A percentile compares a stretch with the other conserved stretches of the same genome.
phyloP scores from a whole-genome alignment of 345 rosid species.

The Brassica nigra region DNA sequence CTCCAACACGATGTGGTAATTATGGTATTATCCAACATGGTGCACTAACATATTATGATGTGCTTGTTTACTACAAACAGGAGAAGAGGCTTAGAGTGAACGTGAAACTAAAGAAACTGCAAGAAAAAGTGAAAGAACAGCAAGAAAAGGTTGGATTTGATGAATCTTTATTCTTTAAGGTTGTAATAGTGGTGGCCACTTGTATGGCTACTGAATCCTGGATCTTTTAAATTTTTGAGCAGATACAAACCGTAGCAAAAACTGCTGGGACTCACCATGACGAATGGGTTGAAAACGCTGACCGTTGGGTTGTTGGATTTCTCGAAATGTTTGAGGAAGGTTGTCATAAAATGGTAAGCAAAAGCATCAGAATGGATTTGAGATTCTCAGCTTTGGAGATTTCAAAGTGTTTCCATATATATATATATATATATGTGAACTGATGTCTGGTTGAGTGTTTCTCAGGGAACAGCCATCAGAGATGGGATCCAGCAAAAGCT shows the following conservation, averaged over 20 bases:
- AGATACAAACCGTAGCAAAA: slow-evolving; percentile 72
- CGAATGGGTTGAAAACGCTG: slow-evolving; percentile 69
- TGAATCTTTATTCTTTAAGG: slow-evolving; percentile 20
- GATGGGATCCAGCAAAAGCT: slow-evolving; percentile 62
- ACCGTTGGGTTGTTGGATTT: slow-evolving; percentile 66
- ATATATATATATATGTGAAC: neutral
- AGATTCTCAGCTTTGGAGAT: neutral
- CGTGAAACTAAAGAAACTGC: slow-evolving; percentile 56
- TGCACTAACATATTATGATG: slow-evolving; percentile 15
- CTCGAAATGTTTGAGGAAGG: slow-evolving; percentile 77
- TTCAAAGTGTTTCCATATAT: neutral
- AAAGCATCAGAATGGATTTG: neutral
- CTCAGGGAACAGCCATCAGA: slow-evolving; percentile 63
- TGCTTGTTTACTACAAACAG: slow-evolving; percentile 32
- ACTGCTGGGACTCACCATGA: slow-evolving; percentile 59
- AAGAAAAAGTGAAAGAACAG: slow-evolving; percentile 68
- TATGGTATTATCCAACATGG: neutral
- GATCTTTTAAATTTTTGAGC: neutral
- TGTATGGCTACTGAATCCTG: slow-evolving; percentile 13
- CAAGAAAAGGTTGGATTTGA: slow-evolving; percentile 58
- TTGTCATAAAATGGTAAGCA: slow-evolving; percentile 64
- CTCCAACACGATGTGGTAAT: neutral
- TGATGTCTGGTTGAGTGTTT: neutral
- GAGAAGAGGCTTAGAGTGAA: slow-evolving; percentile 72
- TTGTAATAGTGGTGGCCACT: neutral